phyloP scores from a whole-genome alignment of 805 yeast genomes.

The Ascoidea asiatica region DNA sequence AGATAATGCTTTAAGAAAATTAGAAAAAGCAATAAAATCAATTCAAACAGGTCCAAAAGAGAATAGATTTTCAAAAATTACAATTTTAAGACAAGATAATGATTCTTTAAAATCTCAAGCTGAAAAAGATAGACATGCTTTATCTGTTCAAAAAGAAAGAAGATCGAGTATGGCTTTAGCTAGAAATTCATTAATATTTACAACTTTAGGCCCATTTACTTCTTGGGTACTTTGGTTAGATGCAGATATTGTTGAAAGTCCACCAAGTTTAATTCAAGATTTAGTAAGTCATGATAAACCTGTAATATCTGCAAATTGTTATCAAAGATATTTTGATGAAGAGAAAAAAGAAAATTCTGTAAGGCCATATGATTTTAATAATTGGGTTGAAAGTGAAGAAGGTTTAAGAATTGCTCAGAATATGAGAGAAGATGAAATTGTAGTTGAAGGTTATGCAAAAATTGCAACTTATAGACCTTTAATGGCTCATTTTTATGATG shows the following conservation, averaged over 20 bases:
- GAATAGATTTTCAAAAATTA: slow-evolving; percentile 66
- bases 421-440: slow-evolving; percentile 78
- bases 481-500: slow-evolving; percentile 80
- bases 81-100: slow-evolving; percentile 83
- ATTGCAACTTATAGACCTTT: slow-evolving; percentile 88
- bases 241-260: slow-evolving; percentile 87
- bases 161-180: slow-evolving; percentile 89
- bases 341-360: slow-evolving; percentile 37
- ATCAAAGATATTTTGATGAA: slow-evolving; percentile 62
- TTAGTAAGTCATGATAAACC: slow-evolving; percentile 76
- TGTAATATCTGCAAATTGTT: slow-evolving; percentile 84
- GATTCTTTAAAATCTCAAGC: slow-evolving; percentile 58
- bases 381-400: slow-evolving; percentile 82
- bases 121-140: slow-evolving; percentile 87
- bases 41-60: slow-evolving; percentile 52
- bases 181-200: slow-evolving; percentile 79
- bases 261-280: slow-evolving; percentile 73
- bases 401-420: slow-evolving; percentile 63
- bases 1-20: slow-evolving; percentile 54
- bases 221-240: slow-evolving; percentile 97
- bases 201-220: slow-evolving; percentile 79
- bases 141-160: slow-evolving; percentile 75
- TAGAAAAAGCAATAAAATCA: slow-evolving; percentile 65
- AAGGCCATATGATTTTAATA: slow-evolving; percentile 90
- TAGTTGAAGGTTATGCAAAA: slow-evolving; percentile 90